Evolutionary conservation across 768 basidiomycete genomes (phyloP).

Genomic region (Neoboletus brunneissimus): DNA sequence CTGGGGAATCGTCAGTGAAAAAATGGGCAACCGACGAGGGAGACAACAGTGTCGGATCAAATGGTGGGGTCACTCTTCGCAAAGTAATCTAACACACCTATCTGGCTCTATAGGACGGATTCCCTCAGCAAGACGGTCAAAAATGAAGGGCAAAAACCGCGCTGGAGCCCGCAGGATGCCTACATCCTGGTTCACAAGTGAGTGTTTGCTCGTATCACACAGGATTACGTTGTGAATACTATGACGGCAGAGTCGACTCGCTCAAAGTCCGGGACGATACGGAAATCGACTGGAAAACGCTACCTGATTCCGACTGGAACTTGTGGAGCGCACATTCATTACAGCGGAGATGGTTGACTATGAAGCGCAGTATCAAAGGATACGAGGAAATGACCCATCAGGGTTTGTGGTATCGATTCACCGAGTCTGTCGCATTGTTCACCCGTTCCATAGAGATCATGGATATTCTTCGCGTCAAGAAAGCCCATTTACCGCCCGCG

Average conservation of each 20-base stretch:
- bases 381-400: constrained; percentile 78
- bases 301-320: constrained; percentile 76
- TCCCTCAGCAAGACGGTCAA: constrained; percentile 69
- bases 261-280: constrained; percentile 74
- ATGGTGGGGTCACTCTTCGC: constrained; percentile 49
- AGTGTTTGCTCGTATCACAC: neutral
- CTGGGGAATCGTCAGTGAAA: constrained; percentile 74
- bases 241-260: constrained; percentile 58
- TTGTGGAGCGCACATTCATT: constrained; percentile 79
- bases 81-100: neutral
- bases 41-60: constrained; percentile 87
- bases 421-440: constrained; percentile 3
- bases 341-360: constrained; percentile 76
- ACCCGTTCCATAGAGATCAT: constrained; percentile 57
- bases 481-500: constrained; percentile 51
- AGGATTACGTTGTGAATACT: neutral
- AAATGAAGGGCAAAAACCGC: constrained; percentile 63
- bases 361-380: constrained; percentile 76
- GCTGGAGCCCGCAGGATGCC: constrained; percentile 76
- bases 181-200: constrained; percentile 83
- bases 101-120: constrained; percentile 57
- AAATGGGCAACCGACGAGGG: constrained; percentile 73
- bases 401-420: constrained; percentile 43
- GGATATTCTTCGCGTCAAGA: constrained; percentile 75
- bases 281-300: constrained; percentile 81